Evolutionary conservation across 1,284 basidiomycete species (phyloP).

Genomic region (Meira miltonrushii): DNA sequence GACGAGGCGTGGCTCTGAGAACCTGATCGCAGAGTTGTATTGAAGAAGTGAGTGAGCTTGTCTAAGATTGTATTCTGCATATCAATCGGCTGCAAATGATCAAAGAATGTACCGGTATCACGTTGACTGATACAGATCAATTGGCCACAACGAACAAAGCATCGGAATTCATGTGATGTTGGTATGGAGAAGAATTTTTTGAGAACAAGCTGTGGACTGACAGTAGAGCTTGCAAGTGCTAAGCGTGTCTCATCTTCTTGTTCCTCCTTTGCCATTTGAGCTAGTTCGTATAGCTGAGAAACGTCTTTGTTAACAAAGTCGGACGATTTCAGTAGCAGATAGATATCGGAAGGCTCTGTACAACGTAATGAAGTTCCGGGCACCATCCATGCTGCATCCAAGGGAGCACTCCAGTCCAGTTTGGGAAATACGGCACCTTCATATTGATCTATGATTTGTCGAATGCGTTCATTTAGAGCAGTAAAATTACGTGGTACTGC

Average conservation of each 20-base stretch:
- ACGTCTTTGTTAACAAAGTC: slow-evolving; percentile 84
- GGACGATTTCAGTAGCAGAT: slow-evolving; percentile 84
- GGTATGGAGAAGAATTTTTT: slow-evolving; percentile 86
- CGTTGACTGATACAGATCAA: slow-evolving; percentile 73
- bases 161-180: slow-evolving; percentile 57
- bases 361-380: slow-evolving; percentile 82
- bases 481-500: slow-evolving; percentile 21
- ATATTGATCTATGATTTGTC: slow-evolving; percentile 65
- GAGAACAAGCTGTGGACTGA: slow-evolving; percentile 67
- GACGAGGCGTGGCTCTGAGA: neutral
- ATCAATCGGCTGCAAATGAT: slow-evolving; percentile 60
- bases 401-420: slow-evolving; percentile 47
- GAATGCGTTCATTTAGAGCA: slow-evolving; percentile 69
- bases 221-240: neutral
- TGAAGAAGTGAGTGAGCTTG: slow-evolving; percentile 60
- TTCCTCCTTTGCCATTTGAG: neutral
- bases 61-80: neutral
- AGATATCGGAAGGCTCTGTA: slow-evolving; percentile 79
- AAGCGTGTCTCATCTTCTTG: neutral
- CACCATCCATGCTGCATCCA: slow-evolving; percentile 86
- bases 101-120: slow-evolving; percentile 70
- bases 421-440: slow-evolving; percentile 79
- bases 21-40: slow-evolving; percentile 33
- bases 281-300: slow-evolving; percentile 53
- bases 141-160: slow-evolving; percentile 23